A percentile compares a stretch with the other conserved stretches of the same genome.
Conservation (phyloP, 495 filamentous ascomycete species). For the Hyaloscypha variabilis region DNA sequence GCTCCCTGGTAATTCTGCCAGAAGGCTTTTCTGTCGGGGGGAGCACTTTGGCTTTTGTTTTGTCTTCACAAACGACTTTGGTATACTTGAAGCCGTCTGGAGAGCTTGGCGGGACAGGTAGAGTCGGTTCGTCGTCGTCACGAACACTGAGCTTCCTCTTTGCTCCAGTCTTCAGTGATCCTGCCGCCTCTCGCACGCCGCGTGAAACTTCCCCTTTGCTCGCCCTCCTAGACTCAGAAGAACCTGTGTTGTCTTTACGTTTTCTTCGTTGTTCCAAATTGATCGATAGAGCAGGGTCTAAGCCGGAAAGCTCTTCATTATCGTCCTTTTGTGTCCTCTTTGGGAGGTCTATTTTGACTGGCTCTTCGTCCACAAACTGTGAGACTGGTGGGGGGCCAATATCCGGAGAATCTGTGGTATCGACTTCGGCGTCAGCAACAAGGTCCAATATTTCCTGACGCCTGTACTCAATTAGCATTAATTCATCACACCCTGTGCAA, state of each 20-base stretch:
- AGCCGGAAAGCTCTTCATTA: conserved; percentile 20
- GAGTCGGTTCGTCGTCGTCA: conserved; percentile 49
- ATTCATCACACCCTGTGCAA: not conserved
- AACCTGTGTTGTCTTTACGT: conserved; percentile 46
- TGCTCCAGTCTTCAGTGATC: conserved; percentile 48
- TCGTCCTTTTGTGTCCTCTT: conserved; percentile 17
- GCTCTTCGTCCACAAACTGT: conserved; percentile 63
- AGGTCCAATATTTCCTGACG: conserved; percentile 47
- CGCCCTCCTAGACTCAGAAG: conserved; percentile 7
- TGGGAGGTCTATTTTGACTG: conserved; percentile 56
- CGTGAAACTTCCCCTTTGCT: conserved; percentile 5
- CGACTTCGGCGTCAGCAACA: conserved; percentile 39
- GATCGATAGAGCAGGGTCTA: conserved; percentile 37
- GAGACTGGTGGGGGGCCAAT: conserved; percentile 67
- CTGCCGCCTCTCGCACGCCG: conserved; percentile 3
- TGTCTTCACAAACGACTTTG: conserved; percentile 22
- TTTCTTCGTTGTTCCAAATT: conserved; percentile 56
- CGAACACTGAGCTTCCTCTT: conserved; percentile 65
- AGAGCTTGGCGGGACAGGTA: conserved; percentile 22
- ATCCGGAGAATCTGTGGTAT: conserved; percentile 61
- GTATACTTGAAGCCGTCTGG: conserved; percentile 53
- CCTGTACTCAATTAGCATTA: conserved; percentile 37
- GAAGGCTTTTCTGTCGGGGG: conserved; percentile 28
- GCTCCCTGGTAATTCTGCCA: conserved; percentile 21
- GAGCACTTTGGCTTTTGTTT: not conserved